Percentiles rank a stretch among this genome's conserved stretches.
These are phyloP conservation scores for Biscutella laevigata DNA, from an alignment of 441 rosid species.

Conservation along the genomic window DNA sequence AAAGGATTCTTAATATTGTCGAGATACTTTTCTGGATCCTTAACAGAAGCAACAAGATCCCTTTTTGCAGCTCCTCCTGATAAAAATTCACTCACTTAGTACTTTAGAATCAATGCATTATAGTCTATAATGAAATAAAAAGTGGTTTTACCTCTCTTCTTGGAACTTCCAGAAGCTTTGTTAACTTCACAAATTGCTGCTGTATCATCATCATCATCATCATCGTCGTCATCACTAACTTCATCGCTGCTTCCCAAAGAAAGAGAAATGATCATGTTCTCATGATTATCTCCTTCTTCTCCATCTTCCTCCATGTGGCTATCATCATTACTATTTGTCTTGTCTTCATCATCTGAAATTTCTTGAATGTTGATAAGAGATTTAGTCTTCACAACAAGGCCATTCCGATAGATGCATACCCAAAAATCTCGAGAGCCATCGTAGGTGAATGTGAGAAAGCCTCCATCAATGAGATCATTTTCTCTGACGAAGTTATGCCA, in stretches of 20 bases:
- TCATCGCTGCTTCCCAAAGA: constrained; percentile 22
- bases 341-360: constrained; percentile 15
- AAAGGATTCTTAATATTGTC: constrained; percentile 14
- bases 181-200: constrained; percentile 1
- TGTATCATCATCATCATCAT: not conserved
- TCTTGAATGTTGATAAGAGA: constrained; percentile 4
- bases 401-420: constrained; percentile 7
- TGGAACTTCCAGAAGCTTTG: not conserved
- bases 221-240: not conserved
- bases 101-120: not conserved
- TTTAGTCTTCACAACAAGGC: not conserved
- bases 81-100: not conserved
- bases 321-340: not conserved
- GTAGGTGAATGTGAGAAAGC: constrained; percentile 11
- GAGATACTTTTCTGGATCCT: not conserved
- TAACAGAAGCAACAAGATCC: not conserved
- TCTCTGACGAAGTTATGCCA: constrained; percentile 16
- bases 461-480: not conserved
- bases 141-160: not conserved
- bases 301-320: too few species aligned
- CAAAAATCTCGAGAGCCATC: constrained; percentile 14
- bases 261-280: constrained; percentile 15
- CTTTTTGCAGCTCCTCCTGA: not conserved
- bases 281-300: not conserved
- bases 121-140: not conserved